A percentile compares a stretch with the other conserved stretches of the same genome.
These are phyloP conservation scores for Starmerella riodocensis DNA, from an alignment of 805 yeast genomes.

Conservation along the genomic window DNA sequence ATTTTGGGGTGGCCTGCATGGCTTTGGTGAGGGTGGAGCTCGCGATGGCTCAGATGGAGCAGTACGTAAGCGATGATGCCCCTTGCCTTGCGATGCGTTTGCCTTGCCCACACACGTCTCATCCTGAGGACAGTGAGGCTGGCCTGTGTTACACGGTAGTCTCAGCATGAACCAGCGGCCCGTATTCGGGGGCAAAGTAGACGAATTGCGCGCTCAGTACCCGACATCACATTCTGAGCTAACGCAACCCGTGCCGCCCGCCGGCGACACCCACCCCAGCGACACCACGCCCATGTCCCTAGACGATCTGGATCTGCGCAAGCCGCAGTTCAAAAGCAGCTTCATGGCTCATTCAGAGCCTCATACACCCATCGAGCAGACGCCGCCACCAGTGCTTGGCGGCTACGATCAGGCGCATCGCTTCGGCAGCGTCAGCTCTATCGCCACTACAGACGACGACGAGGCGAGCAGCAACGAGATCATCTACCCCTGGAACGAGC, in stretches of 20 bases:
- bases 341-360: slow-evolving; percentile 14
- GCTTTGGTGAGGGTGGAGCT: slow-evolving; percentile 8
- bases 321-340: slow-evolving; percentile 1
- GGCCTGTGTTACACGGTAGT: no score
- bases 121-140: no score
- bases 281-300: not conserved
- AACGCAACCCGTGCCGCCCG: no score
- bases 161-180: no score
- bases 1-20: slow-evolving; percentile 39
- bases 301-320: not conserved
- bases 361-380: slow-evolving; percentile 21
- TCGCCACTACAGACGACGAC: slow-evolving; percentile 24
- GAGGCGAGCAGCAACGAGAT: slow-evolving; percentile 18
- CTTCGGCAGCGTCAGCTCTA: slow-evolving; percentile 23
- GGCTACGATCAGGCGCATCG: slow-evolving; percentile 16
- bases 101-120: not conserved
- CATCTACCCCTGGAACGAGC: slow-evolving; percentile 23
- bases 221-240: no score
- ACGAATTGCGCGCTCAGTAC: no score
- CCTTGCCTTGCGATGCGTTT: not conserved
- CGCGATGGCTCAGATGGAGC: no score
- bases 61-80: no score
- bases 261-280: not conserved
- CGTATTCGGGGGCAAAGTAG: no score
- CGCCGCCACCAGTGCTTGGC: slow-evolving; percentile 10